Conservation (phyloP, 2,329 filamentous ascomycete species). For the Dactylella cylindrospora region DNA sequence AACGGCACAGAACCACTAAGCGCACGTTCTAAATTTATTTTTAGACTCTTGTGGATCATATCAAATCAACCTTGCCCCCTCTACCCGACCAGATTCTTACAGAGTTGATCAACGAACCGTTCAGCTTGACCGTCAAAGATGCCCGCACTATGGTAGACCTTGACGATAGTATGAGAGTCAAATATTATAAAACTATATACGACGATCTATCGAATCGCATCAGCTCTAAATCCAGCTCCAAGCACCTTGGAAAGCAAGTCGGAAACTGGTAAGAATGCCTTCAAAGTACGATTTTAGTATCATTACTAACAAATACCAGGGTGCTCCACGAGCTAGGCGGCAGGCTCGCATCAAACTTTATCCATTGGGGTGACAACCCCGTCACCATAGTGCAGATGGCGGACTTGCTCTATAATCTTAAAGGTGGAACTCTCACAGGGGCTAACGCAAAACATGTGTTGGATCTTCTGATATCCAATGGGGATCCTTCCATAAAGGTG, state of each 20-base stretch:
- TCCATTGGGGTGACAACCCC: slow-evolving; percentile 53
- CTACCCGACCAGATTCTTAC: slow-evolving; percentile 71
- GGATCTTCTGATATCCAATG: slow-evolving; percentile 11
- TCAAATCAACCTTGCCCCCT: slow-evolving; percentile 66
- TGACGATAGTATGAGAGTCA: slow-evolving; percentile 74
- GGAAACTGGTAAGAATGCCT: slow-evolving; percentile 59
- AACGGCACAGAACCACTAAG: too few species aligned
- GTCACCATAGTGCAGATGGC: slow-evolving; percentile 54
- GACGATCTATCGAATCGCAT: slow-evolving; percentile 35
- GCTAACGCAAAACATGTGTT: slow-evolving; percentile 34
- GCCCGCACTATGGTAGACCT: slow-evolving; percentile 75
- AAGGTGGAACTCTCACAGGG: slow-evolving; percentile 55
- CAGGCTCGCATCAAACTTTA: slow-evolving; percentile 52
- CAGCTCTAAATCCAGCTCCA: slow-evolving; percentile 45
- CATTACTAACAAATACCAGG: slow-evolving; percentile 48
- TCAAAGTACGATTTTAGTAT: slow-evolving; percentile 14
- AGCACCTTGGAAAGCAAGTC: slow-evolving; percentile 55
- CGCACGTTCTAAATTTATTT: neutral
- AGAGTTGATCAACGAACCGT: slow-evolving; percentile 62
- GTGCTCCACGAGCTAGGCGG: slow-evolving; percentile 59
- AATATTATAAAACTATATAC: slow-evolving; percentile 62
- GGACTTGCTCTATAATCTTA: slow-evolving; percentile 54
- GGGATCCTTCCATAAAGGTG: slow-evolving; percentile 2
- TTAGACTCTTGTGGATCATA: slow-evolving; percentile 64
- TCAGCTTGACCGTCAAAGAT: slow-evolving; percentile 75